Base-by-base conservation (phyloP, 805 yeast species). In the Hanseniaspora guilliermondii region DNA sequence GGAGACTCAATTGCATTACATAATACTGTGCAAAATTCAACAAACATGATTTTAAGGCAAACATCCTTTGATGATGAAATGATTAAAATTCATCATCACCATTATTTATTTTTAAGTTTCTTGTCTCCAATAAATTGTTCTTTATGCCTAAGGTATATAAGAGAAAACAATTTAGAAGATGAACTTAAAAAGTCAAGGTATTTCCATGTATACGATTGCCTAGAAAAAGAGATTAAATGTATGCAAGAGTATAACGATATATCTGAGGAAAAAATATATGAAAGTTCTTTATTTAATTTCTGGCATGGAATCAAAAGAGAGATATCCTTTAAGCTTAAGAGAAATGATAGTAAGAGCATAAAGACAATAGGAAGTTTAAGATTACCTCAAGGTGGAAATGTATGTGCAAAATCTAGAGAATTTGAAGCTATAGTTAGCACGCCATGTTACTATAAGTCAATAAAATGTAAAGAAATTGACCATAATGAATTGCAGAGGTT, bases 251-350 rank as follows among this genome's bases (percentile, higher is more conserved):
- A 8, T 7, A 5, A 40, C 11, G 14, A 17, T 21, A 8, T 12
- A 8, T n/a, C 32, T 8, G 42, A 49, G 3, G 35, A 27, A 7
- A 42, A 42, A 25, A 12, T 42, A 16, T 42, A 33, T 32, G 24
- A 27, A 5, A 40, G 27, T 12, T 42, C 42, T n/a, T n/a, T 49
- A 2, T 37, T 21, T 22, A 40, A 49, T 7, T 33, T 50, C 12
- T 50, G 54, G 54, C 37, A 38, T 42, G 54, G 48, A 22, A 50
- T 50, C 21, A 50, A 50, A 50, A 35, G 54, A 50, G 54, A 50
- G 25, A 41, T 50, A 24, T 50, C 54, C 12, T 50, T 50, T 24
- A 50, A 50, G 45, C 21, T 50, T 5, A 41, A 24, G 37, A 38
- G 33, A 24, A 8, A 24, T 25, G 47, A 50, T 9, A 42, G 42